Evolutionary conservation across 139 green algal species (phyloP).

Genomic region (Coelastrella sp.): DNA sequence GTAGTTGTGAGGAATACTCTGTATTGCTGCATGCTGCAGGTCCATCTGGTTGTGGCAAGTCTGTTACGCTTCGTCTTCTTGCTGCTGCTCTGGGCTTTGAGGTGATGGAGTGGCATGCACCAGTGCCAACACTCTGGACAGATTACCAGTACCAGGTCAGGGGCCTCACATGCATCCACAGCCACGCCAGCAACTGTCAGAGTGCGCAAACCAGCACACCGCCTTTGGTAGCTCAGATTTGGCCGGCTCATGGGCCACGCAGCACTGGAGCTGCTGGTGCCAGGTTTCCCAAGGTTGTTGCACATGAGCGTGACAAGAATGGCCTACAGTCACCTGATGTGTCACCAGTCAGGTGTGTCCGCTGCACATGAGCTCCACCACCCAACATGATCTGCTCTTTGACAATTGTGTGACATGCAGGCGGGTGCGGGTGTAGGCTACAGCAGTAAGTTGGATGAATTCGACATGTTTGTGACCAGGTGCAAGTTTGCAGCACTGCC

Average conservation of each 20-base stretch:
- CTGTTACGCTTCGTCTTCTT: slow-evolving; percentile 64
- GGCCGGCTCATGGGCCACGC: too few relatives aligned
- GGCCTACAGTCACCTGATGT: too few relatives aligned
- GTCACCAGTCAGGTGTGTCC: neutral
- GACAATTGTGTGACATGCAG: neutral
- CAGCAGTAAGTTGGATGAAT: slow-evolving; percentile 83
- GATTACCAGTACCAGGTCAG: slow-evolving; percentile 70
- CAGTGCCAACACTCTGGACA: slow-evolving; percentile 68
- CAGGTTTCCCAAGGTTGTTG: too few relatives aligned
- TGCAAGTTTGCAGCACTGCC: slow-evolving; percentile 73
- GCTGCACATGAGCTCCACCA: neutral
- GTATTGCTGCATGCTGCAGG: slow-evolving; percentile 52
- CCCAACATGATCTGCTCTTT: neutral
- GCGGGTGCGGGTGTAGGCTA: slow-evolving; percentile 48
- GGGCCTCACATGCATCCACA: too few relatives aligned
- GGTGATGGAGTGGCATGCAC: slow-evolving; percentile 78
- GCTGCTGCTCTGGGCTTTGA: slow-evolving; percentile 66
- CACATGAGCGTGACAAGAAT: too few relatives aligned
- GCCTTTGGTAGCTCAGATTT: too few relatives aligned
- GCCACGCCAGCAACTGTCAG: too few relatives aligned
- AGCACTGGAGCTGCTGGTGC: too few relatives aligned
- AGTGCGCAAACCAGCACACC: too few relatives aligned
- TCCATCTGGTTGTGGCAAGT: slow-evolving; percentile 82
- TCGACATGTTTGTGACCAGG: slow-evolving; percentile 76
- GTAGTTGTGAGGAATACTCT: neutral